These are phyloP conservation scores for Cyathus striatus DNA, from an alignment of 768 basidiomycete genomes.

Conservation along the genomic window DNA sequence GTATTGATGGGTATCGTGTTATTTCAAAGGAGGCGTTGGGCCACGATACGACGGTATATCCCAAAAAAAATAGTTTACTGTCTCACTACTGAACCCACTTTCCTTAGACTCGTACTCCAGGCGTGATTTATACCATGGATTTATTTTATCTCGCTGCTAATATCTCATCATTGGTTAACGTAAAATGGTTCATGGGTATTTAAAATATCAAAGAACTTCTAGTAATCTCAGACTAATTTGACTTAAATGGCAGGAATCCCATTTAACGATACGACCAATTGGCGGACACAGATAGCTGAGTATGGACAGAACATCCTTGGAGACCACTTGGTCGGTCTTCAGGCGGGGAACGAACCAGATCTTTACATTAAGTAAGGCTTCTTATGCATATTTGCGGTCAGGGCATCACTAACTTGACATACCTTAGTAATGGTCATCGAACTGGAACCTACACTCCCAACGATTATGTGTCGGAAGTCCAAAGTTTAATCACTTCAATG, in stretches of 20 bases:
- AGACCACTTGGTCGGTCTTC: slow-evolving; percentile 57
- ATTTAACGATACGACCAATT: slow-evolving; percentile 59
- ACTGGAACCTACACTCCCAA: slow-evolving; percentile 21
- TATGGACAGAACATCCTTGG: slow-evolving; percentile 60
- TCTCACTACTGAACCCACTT: background rate
- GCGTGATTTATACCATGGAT: slow-evolving; percentile 59
- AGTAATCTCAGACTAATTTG: background rate
- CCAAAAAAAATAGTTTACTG: background rate
- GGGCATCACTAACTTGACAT: background rate
- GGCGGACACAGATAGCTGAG: slow-evolving; percentile 49
- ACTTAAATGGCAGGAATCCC: slow-evolving; percentile 44
- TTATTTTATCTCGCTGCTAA: slow-evolving; percentile 63
- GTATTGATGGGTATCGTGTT: slow-evolving; percentile 31
- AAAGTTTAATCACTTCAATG: slow-evolving; percentile 14
- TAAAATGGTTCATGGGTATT: slow-evolving; percentile 62
- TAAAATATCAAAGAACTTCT: background rate
- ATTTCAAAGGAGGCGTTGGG: slow-evolving; percentile 34
- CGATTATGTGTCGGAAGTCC: slow-evolving; percentile 44
- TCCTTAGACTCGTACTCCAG: slow-evolving; percentile 54
- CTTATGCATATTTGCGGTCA: slow-evolving; percentile 5
- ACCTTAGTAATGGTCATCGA: slow-evolving; percentile 27
- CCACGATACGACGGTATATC: slow-evolving; percentile 1
- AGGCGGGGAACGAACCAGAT: slow-evolving; percentile 79
- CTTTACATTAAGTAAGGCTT: slow-evolving; percentile 42
- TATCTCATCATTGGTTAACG: slow-evolving; percentile 51